Conservation (phyloP, 1,284 basidiomycete genomes). For the Vanrija sp. region DNA sequence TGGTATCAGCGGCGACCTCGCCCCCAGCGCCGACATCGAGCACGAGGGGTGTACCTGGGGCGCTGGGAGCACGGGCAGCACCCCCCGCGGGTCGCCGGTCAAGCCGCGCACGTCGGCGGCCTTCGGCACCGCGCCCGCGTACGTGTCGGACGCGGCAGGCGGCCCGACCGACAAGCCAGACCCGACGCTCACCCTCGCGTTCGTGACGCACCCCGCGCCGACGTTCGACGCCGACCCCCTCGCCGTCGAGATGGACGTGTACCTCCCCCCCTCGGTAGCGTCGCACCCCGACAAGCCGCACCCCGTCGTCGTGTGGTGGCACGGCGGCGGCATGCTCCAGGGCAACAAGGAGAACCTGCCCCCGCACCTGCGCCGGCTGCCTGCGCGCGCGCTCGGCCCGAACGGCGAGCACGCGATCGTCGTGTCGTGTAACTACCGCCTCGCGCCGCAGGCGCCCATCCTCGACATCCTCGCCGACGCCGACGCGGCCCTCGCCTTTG, state of each 20-base stretch:
- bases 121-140: not conserved
- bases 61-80: not conserved
- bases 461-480: conserved; percentile 43
- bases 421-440: conserved; percentile 43
- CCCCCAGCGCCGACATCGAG: conserved; percentile 22
- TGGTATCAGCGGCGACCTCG: conserved; percentile 21
- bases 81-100: not conserved
- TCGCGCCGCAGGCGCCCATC: conserved; percentile 42
- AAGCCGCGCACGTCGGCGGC: not conserved
- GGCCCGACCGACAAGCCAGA: conserved; percentile 22
- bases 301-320: conserved; percentile 45
- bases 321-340: conserved; percentile 45
- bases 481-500: conserved; percentile 27
- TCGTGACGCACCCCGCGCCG: conserved; percentile 36
- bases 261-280: conserved; percentile 25
- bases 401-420: conserved; percentile 26
- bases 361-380: conserved; percentile 42
- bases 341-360: conserved; percentile 49
- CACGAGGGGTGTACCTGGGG: conserved; percentile 26
- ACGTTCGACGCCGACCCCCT: conserved; percentile 44
- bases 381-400: conserved; percentile 15
- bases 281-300: conserved; percentile 11
- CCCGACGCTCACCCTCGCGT: conserved; percentile 33
- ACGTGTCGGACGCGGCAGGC: conserved; percentile 6
- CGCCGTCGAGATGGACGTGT: conserved; percentile 40